Percentiles rank a stretch among this genome's conserved stretches.
Evolutionary conservation across 1,139 yeast genomes (phyloP).

Genomic region (Taiozyma sp.): DNA sequence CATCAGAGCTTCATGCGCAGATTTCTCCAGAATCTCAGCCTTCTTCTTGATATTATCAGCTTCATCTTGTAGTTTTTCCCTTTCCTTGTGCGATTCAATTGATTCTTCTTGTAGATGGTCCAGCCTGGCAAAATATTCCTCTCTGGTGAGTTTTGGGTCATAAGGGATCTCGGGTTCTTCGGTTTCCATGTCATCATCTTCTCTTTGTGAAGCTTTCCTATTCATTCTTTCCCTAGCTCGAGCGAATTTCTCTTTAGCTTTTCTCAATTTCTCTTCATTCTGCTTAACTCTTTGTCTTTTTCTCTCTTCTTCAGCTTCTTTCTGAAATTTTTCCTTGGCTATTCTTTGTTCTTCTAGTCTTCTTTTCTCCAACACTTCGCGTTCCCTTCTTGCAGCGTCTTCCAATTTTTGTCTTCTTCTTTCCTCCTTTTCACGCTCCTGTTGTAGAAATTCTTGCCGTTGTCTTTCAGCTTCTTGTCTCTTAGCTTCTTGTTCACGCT

Average conservation of each 20-base stretch:
- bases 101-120: conserved; percentile 3
- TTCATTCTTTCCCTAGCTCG: conserved; percentile 1
- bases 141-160: conserved; percentile 3
- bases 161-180: neutral
- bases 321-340: conserved; percentile 4
- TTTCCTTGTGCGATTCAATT: neutral
- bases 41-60: conserved; percentile 3
- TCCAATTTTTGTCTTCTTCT: conserved; percentile 3
- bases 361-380: conserved; percentile 15
- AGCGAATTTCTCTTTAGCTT: neutral
- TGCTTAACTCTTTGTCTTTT: neutral
- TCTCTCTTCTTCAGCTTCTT: neutral
- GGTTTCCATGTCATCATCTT: neutral
- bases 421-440: conserved; percentile 1
- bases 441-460: conserved; percentile 1
- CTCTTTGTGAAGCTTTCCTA: neutral
- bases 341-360: conserved; percentile 12
- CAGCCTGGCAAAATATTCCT: conserved; percentile 5
- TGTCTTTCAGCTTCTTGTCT: conserved; percentile 1
- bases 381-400: conserved; percentile 11
- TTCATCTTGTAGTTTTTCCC: conserved; percentile 7
- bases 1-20: conserved; percentile 13
- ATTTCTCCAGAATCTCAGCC: conserved; percentile 6
- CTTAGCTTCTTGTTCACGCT: conserved; percentile 1
- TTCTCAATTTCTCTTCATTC: conserved; percentile 1